These are phyloP conservation scores for Fusarium anthophilum DNA, from an alignment of 2,329 filamentous ascomycete species.

Conservation along the genomic window DNA sequence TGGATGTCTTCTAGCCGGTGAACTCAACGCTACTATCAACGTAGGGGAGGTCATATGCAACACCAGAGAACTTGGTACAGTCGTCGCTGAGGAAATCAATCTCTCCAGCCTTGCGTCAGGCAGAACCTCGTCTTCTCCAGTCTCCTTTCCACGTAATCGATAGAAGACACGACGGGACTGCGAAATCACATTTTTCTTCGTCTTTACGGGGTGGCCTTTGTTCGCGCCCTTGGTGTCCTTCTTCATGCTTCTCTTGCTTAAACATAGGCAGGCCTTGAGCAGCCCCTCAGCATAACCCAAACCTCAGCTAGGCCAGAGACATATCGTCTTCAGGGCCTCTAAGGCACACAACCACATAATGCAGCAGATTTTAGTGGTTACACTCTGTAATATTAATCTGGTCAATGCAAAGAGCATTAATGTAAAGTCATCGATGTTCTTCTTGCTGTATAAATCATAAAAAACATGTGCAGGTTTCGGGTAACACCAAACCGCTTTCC, in stretches of 20 bases:
- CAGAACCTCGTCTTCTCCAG: too few relatives aligned
- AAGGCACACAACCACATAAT: too few relatives aligned
- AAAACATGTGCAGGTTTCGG: too few relatives aligned
- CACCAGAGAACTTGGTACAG: not conserved
- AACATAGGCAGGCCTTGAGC: too few relatives aligned
- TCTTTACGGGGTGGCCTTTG: not conserved
- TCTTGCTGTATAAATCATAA: too few relatives aligned
- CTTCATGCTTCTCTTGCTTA: not conserved
- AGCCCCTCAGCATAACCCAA: too few relatives aligned
- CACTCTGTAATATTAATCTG: too few relatives aligned
- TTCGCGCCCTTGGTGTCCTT: not conserved
- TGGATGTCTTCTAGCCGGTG: fast-evolving
- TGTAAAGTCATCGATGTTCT: too few relatives aligned
- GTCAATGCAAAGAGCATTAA: too few relatives aligned
- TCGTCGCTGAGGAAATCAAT: not conserved
- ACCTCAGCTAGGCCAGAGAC: too few relatives aligned
- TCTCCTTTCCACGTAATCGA: not conserved
- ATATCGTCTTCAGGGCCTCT: too few relatives aligned
- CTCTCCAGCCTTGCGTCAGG: not conserved
- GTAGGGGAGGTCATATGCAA: not conserved
- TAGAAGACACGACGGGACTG: not conserved
- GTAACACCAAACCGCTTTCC: too few relatives aligned
- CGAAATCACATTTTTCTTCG: not conserved
- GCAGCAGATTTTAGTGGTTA: fast-evolving
- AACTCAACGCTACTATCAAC: fast-evolving